Evolutionary conservation across 2,329 filamentous ascomycete species (phyloP).

Genomic region (Fusarium xyrophilum): DNA sequence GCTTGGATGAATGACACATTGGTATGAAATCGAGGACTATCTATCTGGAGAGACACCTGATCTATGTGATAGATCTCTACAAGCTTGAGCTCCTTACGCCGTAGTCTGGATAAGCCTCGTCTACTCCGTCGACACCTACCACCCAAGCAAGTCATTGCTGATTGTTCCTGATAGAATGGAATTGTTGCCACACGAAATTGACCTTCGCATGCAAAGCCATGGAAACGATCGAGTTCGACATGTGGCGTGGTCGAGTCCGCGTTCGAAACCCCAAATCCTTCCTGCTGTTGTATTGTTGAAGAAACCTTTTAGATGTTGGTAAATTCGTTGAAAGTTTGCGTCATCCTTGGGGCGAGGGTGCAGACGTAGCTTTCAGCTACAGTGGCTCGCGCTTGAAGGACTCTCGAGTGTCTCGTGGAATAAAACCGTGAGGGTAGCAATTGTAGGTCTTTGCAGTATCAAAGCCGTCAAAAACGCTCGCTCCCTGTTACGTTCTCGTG

Average conservation of each 20-base stretch:
- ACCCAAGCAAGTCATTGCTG: too few species aligned
- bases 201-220: background rate
- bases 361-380: rapidly evolving
- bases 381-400: rapidly evolving
- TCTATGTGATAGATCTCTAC: rapidly evolving
- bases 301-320: background rate
- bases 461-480: background rate
- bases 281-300: background rate
- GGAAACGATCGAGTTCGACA: background rate
- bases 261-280: background rate
- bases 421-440: background rate
- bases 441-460: rapidly evolving
- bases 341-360: too few species aligned
- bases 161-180: rapidly evolving
- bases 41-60: too few species aligned
- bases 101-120: too few species aligned
- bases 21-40: too few species aligned
- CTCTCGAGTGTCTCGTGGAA: background rate
- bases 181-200: background rate
- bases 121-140: too few species aligned
- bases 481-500: background rate
- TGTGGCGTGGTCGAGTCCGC: rapidly evolving
- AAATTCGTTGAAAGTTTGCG: background rate
- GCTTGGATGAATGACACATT: too few species aligned
- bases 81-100: background rate